These are phyloP conservation scores for Fusarium falciforme DNA, from an alignment of 2,329 filamentous ascomycete genomes.

Conservation along the genomic window DNA sequence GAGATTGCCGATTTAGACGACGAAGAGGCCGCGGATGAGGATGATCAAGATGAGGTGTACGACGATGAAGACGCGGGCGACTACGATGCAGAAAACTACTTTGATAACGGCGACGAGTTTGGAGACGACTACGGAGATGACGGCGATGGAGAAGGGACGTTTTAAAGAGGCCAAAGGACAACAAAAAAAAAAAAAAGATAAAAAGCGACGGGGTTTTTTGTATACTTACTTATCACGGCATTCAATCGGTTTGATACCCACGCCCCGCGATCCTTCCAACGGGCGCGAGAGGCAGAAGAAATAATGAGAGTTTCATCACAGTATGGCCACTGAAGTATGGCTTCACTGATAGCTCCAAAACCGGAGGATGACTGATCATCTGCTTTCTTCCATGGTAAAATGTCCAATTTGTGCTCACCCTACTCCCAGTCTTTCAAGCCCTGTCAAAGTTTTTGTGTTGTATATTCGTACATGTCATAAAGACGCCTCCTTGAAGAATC, in stretches of 20 bases:
- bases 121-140: constrained; percentile 64
- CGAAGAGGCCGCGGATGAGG: constrained; percentile 60
- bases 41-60: constrained; percentile 62
- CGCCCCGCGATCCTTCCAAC: constrained; percentile 19
- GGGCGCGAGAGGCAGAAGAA: constrained; percentile 35
- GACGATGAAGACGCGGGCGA: constrained; percentile 71
- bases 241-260: constrained; percentile 45
- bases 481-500: constrained; percentile 21
- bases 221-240: constrained; percentile 31
- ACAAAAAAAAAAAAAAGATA: background rate
- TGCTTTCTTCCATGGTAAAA: background rate
- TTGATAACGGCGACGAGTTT: constrained; percentile 68
- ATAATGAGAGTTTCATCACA: constrained; percentile 34
- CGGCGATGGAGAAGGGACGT: constrained; percentile 61
- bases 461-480: constrained; percentile 46
- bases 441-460: constrained; percentile 7
- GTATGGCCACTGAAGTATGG: background rate
- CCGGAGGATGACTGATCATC: background rate
- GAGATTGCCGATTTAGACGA: constrained; percentile 62
- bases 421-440: constrained; percentile 1
- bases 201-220: constrained; percentile 26
- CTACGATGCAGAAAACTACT: constrained; percentile 71
- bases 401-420: background rate
- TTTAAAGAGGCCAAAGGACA: constrained; percentile 32
- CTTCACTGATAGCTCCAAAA: background rate